Percentiles rank a stretch among this genome's conserved stretches.
phyloP scores from a whole-genome alignment of 352 stramenopile species.

The Globisporangium megalacanthum region DNA sequence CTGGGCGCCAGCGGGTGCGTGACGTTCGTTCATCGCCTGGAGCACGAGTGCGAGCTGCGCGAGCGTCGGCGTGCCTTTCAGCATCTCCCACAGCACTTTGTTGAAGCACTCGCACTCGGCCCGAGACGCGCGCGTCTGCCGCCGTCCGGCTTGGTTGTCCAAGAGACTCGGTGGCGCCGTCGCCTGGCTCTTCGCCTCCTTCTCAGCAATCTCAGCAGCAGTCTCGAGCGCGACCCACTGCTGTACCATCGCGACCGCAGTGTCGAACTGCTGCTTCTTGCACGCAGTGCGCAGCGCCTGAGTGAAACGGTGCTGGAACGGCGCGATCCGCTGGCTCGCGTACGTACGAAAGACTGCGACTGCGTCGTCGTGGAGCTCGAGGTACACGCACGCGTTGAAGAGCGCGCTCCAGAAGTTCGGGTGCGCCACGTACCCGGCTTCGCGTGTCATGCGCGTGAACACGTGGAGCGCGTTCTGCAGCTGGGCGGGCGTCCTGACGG shows the following conservation, averaged over 20 bases:
- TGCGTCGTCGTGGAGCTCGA: conserved; percentile 16
- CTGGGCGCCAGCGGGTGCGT: conserved; percentile 8
- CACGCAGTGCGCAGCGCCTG: conserved; percentile 28
- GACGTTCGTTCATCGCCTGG: conserved; percentile 15
- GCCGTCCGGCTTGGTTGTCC: conserved; percentile 1
- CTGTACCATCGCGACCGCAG: conserved; percentile 23
- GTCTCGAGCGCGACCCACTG: conserved; percentile 19
- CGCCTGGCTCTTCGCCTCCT: background rate
- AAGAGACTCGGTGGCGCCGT: conserved; percentile 1
- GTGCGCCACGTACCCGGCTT: conserved; percentile 30
- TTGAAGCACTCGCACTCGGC: conserved; percentile 19
- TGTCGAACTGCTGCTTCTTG: conserved; percentile 18
- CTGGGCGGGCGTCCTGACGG: conserved; percentile 4
- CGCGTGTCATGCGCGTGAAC: conserved; percentile 19
- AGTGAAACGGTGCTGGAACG: conserved; percentile 25
- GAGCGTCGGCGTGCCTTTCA: conserved; percentile 16
- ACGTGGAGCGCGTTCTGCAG: conserved; percentile 28
- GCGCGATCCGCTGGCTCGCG: conserved; percentile 20
- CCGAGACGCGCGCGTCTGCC: background rate
- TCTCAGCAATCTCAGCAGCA: background rate
- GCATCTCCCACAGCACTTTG: conserved; percentile 33
- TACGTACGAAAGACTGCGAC: conserved; percentile 23
- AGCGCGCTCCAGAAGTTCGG: conserved; percentile 30
- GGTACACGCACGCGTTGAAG: conserved; percentile 32
- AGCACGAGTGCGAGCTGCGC: conserved; percentile 20